These are phyloP conservation scores for Dovyalis caffra DNA, from an alignment of 345 rosid species.

Conservation along the genomic window DNA sequence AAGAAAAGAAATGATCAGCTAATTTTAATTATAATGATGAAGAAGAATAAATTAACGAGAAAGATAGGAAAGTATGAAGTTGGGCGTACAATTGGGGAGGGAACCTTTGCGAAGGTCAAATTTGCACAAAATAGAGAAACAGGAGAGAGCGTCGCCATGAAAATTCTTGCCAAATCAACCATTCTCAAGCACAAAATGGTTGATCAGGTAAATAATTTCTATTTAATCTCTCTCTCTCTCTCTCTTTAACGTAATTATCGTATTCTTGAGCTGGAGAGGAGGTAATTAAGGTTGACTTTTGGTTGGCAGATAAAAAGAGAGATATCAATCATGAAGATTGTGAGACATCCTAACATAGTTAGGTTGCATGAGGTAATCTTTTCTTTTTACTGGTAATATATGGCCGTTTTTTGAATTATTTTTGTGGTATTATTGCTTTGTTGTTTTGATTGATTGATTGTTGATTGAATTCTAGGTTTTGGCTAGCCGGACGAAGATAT, in stretches of 20 bases:
- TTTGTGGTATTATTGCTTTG: background rate
- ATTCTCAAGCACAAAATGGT: slow-evolving; percentile 82
- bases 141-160: slow-evolving; percentile 80
- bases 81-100: slow-evolving; percentile 86
- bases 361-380: slow-evolving; percentile 72
- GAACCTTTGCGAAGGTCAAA: slow-evolving; percentile 94
- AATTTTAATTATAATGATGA: slow-evolving; percentile 21
- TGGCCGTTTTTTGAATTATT: background rate
- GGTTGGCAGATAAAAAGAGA: slow-evolving; percentile 68
- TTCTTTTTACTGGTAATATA: slow-evolving; percentile 2
- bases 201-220: slow-evolving; percentile 65
- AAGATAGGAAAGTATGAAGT: slow-evolving; percentile 81
- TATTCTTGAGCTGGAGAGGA: background rate
- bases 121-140: slow-evolving; percentile 68
- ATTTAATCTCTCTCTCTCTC: background rate
- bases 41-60: slow-evolving; percentile 43
- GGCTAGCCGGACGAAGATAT: slow-evolving; percentile 72
- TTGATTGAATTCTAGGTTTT: slow-evolving; percentile 48
- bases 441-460: background rate
- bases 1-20: background rate
- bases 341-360: slow-evolving; percentile 80
- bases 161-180: slow-evolving; percentile 74
- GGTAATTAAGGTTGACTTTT: background rate
- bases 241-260: background rate
- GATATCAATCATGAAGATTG: slow-evolving; percentile 92